Evolutionary conservation across 768 basidiomycete genomes (phyloP).

Genomic region (Candolleomyces aberdarensis): DNA sequence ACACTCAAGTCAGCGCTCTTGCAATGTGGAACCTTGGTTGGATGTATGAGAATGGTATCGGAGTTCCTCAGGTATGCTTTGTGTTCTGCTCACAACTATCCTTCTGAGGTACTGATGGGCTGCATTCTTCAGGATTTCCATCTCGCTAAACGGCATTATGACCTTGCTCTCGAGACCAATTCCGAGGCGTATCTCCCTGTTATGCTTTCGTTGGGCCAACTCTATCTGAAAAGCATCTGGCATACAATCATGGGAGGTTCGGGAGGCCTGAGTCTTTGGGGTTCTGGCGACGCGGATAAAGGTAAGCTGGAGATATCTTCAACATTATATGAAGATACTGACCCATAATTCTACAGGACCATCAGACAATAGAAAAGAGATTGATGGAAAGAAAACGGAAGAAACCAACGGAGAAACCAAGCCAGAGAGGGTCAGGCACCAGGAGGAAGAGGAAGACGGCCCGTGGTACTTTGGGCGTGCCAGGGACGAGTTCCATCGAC

Average conservation of each 20-base stretch:
- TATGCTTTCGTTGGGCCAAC: conserved; percentile 71
- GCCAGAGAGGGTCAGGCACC: conserved; percentile 31
- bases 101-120: background rate
- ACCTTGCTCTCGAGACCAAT: conserved; percentile 84
- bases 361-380: conserved; percentile 32
- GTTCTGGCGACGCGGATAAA: conserved; percentile 48
- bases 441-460: conserved; percentile 55
- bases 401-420: conserved; percentile 22
- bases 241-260: conserved; percentile 71
- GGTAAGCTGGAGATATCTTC: conserved; percentile 16
- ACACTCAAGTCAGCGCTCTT: conserved; percentile 87
- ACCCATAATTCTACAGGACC: conserved; percentile 13
- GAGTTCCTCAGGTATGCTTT: conserved; percentile 71
- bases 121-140: conserved; percentile 73
- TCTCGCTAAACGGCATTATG: conserved; percentile 94
- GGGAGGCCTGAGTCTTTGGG: conserved; percentile 68
- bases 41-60: conserved; percentile 98
- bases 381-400: conserved; percentile 35
- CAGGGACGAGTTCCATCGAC: conserved; percentile 69
- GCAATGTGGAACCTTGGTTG: conserved; percentile 99
- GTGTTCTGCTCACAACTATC: background rate
- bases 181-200: conserved; percentile 88
- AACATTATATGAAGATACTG: background rate
- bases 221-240: conserved; percentile 84
- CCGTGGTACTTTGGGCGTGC: conserved; percentile 85